Evolutionary conservation across 148 eudicot genomes (phyloP), one percentile per base, ranked within the genome.

Genomic region (Agrostemma githago): DNA sequence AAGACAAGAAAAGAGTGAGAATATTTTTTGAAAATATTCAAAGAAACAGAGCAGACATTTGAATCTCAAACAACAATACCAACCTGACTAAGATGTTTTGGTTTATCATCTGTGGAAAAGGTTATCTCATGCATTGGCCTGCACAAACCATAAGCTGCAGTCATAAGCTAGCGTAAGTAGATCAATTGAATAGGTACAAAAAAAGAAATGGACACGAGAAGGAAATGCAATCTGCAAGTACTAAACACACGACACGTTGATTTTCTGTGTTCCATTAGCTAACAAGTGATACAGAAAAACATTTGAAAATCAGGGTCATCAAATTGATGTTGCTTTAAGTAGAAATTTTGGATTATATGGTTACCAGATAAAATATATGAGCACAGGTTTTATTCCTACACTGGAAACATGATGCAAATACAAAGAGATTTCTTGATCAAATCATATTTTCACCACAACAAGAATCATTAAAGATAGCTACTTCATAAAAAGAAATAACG

Each of bases 61-160:
- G 5, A 59, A 59, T 51, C 56, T 4, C 2, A 14, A 72, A 14
- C 26, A 48, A 53, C 64, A 76, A 16, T 61, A 85, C 78, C 51
- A 76, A 90, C 96, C 90, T 90, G 92, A 79, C 96, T 90, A 70
- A 90, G 88, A 67, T 88, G 85, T 86, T 90, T 90, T 81, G 96
- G 96, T 78, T 88, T 90, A 87, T 90, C 96, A 76, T 90, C 90
- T 34, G 96, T 85, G 77, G 96, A 90, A 79, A 90, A 90, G 74
- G 96, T 90, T 57, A 90, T 84, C 82, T 90, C 96, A 63, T 88
- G 96, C 92, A 90, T 88, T 77, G 92, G 92, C 87, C 96, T 90
- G 85, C 84, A 85, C 66, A 79, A 51, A 60, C 44, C 71, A 79
- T 39, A 39, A 76, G 17, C 74, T 44, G 46, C 38, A 68, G 42